These are phyloP conservation scores for Jimgerdemannia flammicorona DNA, from an alignment of 192 early-diverging fungal species.

Conservation along the genomic window DNA sequence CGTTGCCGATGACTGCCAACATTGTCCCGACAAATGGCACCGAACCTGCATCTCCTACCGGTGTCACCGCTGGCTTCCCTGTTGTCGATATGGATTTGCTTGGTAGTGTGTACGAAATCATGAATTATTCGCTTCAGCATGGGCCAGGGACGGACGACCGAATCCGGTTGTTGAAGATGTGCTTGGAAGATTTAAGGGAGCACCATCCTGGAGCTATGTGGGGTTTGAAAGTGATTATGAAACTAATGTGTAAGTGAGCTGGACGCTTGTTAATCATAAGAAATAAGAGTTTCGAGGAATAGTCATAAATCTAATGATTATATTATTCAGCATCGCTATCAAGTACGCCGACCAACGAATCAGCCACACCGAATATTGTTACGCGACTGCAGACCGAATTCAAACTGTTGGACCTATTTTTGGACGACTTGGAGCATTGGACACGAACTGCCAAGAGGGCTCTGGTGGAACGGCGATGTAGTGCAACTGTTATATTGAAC, in stretches of 20 bases:
- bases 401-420: slow-evolving; percentile 14
- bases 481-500: neutral
- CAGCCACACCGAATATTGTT: slow-evolving; percentile 3
- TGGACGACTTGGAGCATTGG: slow-evolving; percentile 19
- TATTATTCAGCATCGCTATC: slow-evolving; percentile 2
- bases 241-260: slow-evolving; percentile 27
- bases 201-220: slow-evolving; percentile 42
- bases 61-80: slow-evolving; percentile 6
- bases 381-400: slow-evolving; percentile 4
- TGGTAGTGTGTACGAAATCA: slow-evolving; percentile 17
- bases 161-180: slow-evolving; percentile 19
- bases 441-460: slow-evolving; percentile 10
- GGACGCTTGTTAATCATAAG: no score
- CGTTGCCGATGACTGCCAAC: slow-evolving; percentile 12
- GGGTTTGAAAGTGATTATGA: slow-evolving; percentile 32
- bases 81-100: slow-evolving; percentile 27
- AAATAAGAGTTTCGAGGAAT: neutral
- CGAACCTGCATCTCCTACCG: slow-evolving; percentile 16
- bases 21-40: slow-evolving; percentile 4
- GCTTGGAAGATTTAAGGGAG: slow-evolving; percentile 28
- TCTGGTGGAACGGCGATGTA: slow-evolving; percentile 3
- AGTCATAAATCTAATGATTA: neutral
- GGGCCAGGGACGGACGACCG: slow-evolving; percentile 31
- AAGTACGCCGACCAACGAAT: neutral
- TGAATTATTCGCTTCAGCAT: slow-evolving; percentile 26